Evolutionary conservation across 352 stramenopile genomes (phyloP), one percentile per base, ranked within the genome.

Genomic region (Pythium phragmiticola): DNA sequence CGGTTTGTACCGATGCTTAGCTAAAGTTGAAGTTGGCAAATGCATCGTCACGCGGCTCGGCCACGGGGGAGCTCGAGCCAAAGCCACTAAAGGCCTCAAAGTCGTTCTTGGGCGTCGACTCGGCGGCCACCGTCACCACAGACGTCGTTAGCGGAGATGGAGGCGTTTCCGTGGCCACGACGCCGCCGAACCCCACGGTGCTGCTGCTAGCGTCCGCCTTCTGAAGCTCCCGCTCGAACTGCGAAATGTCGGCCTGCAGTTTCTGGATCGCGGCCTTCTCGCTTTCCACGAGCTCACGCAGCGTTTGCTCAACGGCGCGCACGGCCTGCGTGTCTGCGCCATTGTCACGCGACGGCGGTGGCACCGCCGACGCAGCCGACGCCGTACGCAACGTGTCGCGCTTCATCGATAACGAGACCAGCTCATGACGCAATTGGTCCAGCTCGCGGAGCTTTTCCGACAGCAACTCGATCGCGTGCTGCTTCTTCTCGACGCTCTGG

Each of bases 361-460:
- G 34, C 0, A 34, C 50, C n/a, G 58, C 48, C 0, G 53, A 58
- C 26, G 58, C 64, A 16, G 65, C 60, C 4, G 62, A 74, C 3
- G 70, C 62, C 12, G 62, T 69, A 17, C 76, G 77, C 23, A 89
- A 49, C n/a, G 64, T 73, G 34, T 93, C 82, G 14, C 82, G 76
- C 62, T 90, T 90, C 67, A 88, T 84, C 12, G 77, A 70, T 13
- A 93, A 68, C 52, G 73, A 68, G 30, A 93, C 77, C 6, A 93
- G 66, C 56, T 93, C 80, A 30, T 87, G 74, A 23, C 84, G 84
- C 30, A 92, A 63, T 60, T 90, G 82, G 55, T 93, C 82, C 19
- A 93, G 65, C 62, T 88, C 79, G 17, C 75, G 78, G 36, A 93
- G 52, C 45, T 89, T 88, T 28, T 88, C 73, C 2, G 77, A 76